These are phyloP conservation scores for Lipomyces kockii DNA, from an alignment of 805 yeast species.

Conservation along the genomic window DNA sequence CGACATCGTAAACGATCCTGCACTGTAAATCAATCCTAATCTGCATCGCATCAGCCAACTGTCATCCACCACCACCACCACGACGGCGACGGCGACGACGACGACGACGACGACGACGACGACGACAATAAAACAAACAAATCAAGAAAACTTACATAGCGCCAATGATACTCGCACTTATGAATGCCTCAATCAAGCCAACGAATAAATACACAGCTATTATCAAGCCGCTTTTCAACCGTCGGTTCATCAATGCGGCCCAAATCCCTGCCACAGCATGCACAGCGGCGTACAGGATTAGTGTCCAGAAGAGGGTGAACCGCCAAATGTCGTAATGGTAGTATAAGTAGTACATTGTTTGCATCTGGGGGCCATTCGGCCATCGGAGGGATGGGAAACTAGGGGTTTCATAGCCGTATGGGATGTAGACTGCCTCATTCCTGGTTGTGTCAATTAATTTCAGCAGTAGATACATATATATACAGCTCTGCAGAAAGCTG, in stretches of 20 bases:
- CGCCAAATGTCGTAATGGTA: conserved; percentile 74
- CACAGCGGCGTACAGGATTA: conserved; percentile 67
- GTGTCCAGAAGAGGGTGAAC: conserved; percentile 81
- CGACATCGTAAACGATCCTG: conserved; percentile 76
- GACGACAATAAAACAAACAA: conserved; percentile 5
- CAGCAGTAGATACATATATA: neutral
- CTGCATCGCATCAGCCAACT: conserved; percentile 5
- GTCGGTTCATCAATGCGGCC: conserved; percentile 59
- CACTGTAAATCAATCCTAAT: conserved; percentile 32
- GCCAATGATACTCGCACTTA: conserved; percentile 78
- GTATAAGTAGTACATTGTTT: conserved; percentile 56
- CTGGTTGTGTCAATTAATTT: neutral
- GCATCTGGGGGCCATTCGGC: conserved; percentile 56
- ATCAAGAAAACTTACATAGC: conserved; percentile 49
- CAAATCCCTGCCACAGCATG: conserved; percentile 67
- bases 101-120: neutral
- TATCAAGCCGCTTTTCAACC: conserved; percentile 51
- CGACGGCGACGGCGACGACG: too few species aligned
- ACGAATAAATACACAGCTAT: conserved; percentile 54
- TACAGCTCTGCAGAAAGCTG: neutral
- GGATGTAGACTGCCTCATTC: conserved; percentile 49
- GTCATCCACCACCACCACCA: conserved; percentile 12
- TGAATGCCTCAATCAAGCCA: conserved; percentile 68
- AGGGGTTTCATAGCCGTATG: conserved; percentile 83
- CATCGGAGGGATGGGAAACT: conserved; percentile 78